A percentile compares a stretch with the other conserved stretches of the same genome.
These are phyloP conservation scores for Oemleria cerasiformis DNA, from an alignment of 306 rosid genomes.

Conservation along the genomic window DNA sequence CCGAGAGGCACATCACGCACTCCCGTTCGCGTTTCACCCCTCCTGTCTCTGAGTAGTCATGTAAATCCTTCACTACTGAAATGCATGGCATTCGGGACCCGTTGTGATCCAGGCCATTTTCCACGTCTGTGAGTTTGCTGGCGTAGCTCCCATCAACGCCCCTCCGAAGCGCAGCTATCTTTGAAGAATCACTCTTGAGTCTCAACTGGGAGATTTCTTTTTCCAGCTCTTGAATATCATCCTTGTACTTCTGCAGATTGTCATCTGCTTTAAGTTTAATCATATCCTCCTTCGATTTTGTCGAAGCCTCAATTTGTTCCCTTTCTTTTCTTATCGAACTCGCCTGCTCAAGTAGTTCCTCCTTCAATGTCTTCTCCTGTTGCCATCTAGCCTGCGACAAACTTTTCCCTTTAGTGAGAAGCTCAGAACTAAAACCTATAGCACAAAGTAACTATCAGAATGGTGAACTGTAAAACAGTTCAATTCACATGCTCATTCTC, in stretches of 20 bases:
- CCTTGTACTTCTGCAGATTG: conserved; percentile 56
- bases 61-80: conserved; percentile 41
- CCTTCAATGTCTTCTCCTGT: conserved; percentile 60
- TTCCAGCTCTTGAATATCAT: conserved; percentile 71
- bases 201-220: conserved; percentile 74
- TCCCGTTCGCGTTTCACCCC: conserved; percentile 84
- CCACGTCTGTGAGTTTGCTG: conserved; percentile 35
- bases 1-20: conserved; percentile 94
- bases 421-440: conserved; percentile 34
- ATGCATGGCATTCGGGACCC: conserved; percentile 34
- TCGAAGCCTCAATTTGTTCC: conserved; percentile 65
- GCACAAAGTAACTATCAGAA: conserved; percentile 23
- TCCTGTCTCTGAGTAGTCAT: conserved; percentile 45
- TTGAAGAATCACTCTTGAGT: conserved; percentile 69
- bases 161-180: conserved; percentile 82
- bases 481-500: background rate
- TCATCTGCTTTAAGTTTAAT: conserved; percentile 67
- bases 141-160: conserved; percentile 74
- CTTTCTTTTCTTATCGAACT: conserved; percentile 65
- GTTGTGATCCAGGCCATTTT: conserved; percentile 28
- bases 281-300: conserved; percentile 61
- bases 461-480: background rate
- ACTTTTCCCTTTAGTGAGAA: conserved; percentile 48
- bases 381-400: conserved; percentile 77
- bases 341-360: conserved; percentile 50